Percentiles rank a stretch among this genome's conserved stretches.
phyloP scores from a whole-genome alignment of 2,329 filamentous ascomycete genomes.

The Claviceps maximensis region DNA sequence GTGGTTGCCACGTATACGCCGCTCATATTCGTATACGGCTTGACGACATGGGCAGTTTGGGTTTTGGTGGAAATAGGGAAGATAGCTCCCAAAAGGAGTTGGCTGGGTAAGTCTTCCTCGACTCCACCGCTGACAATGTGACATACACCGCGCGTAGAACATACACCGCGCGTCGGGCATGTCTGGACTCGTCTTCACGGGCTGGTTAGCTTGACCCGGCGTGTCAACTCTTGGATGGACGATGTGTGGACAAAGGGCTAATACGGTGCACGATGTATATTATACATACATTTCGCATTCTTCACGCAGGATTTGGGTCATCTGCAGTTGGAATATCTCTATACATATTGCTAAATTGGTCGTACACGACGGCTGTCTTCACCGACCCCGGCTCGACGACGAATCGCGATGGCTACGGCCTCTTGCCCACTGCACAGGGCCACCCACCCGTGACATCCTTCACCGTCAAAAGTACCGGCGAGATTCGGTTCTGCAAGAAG shows the following conservation, averaged over 20 bases:
- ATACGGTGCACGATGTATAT: neutral
- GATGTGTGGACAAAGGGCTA: neutral
- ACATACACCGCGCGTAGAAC: too few species aligned
- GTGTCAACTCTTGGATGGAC: neutral
- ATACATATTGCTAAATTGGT: conserved; percentile 72
- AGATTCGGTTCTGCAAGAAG: conserved; percentile 89
- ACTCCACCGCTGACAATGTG: neutral
- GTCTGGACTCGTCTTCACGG: neutral
- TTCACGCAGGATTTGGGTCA: conserved; percentile 32
- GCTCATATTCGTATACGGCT: conserved; percentile 73
- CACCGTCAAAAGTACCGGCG: conserved; percentile 85
- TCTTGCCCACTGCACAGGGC: conserved; percentile 52
- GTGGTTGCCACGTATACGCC: conserved; percentile 68
- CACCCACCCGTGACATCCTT: conserved; percentile 53
- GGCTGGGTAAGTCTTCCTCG: conserved; percentile 35
- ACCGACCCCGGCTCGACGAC: conserved; percentile 69
- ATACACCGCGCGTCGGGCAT: too few species aligned
- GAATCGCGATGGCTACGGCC: conserved; percentile 57
- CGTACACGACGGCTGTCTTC: conserved; percentile 87
- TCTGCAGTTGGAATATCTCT: conserved; percentile 56
- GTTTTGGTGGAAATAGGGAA: conserved; percentile 65
- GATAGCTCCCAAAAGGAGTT: conserved; percentile 34
- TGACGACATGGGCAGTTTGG: conserved; percentile 92
- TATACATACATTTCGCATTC: neutral
- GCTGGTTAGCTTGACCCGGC: neutral